These are phyloP conservation scores for Colletotrichum coccodes DNA, from an alignment of 2,329 filamentous ascomycete species.

Conservation along the genomic window DNA sequence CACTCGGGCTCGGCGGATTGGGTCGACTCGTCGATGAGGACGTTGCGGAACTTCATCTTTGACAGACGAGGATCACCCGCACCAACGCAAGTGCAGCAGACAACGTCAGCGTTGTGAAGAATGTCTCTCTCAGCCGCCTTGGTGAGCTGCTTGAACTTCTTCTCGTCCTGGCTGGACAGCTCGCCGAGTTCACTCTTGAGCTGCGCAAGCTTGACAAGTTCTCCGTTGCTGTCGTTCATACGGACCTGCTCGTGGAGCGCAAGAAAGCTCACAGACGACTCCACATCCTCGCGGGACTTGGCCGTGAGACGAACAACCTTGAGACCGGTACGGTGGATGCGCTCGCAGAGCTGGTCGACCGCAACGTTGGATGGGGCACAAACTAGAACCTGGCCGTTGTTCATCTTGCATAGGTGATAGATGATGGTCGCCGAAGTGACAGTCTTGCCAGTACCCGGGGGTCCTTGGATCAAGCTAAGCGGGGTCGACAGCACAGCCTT, in stretches of 20 bases:
- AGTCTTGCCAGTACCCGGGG: constrained; percentile 97
- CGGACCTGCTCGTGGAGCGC: constrained; percentile 97
- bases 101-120: constrained; percentile 93
- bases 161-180: constrained; percentile 94
- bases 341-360: constrained; percentile 97
- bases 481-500: constrained; percentile 95
- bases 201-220: constrained; percentile 90
- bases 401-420: constrained; percentile 96
- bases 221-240: constrained; percentile 95
- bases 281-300: constrained; percentile 97
- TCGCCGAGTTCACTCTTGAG: constrained; percentile 93
- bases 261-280: constrained; percentile 96
- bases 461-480: constrained; percentile 94
- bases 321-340: constrained; percentile 91
- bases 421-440: constrained; percentile 99
- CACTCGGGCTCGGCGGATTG: constrained; percentile 98
- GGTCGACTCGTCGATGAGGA: constrained; percentile 97
- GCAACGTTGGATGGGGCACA: constrained; percentile 98
- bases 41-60: constrained; percentile 98
- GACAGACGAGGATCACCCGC: constrained; percentile 94
- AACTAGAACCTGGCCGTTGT: constrained; percentile 92
- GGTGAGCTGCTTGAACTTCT: constrained; percentile 97
- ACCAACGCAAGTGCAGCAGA: constrained; percentile 98
- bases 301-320: constrained; percentile 99
- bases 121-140: constrained; percentile 96